Evolutionary conservation across 2,329 filamentous ascomycete genomes (phyloP), one percentile per base, ranked within the genome.

Genomic region (Purpureocillium takamizusanense): DNA sequence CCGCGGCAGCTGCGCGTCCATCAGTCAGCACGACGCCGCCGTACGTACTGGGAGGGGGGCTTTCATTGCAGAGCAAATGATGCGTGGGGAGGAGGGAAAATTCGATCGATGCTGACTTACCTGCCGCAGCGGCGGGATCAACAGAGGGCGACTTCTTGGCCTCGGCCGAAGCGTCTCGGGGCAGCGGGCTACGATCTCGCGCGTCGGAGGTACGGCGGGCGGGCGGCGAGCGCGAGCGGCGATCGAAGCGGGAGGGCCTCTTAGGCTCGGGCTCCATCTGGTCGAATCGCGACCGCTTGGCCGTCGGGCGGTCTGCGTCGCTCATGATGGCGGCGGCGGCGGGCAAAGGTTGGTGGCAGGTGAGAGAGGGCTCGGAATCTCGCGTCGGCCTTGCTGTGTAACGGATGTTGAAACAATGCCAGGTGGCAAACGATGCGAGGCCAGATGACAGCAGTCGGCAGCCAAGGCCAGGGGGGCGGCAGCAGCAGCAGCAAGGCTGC

Each of bases 281-380:
- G 59, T 97, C 90, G 63, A 97, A 95, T 61, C 90, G 87, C 55
- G 88, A 95, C 45, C 88, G 83, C 70, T 94, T 94, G 43, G 71
- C 68, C 43, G 69, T 70, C 45, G 79, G 78, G 57, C 81, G 76
- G 50, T 89, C 84, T 46, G 82, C 73, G 53, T 92, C 86, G 49
- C 84, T 78, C 87, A 94, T 66, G 31, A 13, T 14, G 28, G 17
- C 8, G n/a, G 15, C 18, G 23, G 21, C 10, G 21, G 21, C 10
- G 5, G 21, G 21, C 21, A 25, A 25, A 25, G 10, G 10, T 10
- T 25, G 21, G 21, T 25, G 21, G 5, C 21, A 10, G 21, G 5
- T 10, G 10, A 25, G 10, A 10, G 21, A 5, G 21, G 5, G 21
- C 10, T 25, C n/a, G n/a, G n/a, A n/a, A n/a, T n/a, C n/a, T n/a